phyloP scores from a whole-genome alignment of 176 grass and related monocot species.

The Echinochloa phyllopogon region DNA sequence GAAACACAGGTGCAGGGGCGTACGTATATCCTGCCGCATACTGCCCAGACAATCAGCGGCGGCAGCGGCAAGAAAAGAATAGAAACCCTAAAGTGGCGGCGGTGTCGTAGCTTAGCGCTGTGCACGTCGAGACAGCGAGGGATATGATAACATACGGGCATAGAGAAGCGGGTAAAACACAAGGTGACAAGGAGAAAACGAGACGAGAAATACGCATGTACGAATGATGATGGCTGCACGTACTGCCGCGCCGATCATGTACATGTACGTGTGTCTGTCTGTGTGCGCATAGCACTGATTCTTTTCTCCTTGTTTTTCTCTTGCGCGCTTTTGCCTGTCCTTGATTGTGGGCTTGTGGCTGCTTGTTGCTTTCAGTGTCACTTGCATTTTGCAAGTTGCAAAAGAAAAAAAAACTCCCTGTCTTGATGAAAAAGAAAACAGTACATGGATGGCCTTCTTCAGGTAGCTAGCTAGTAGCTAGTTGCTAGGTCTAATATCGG shows the following conservation, averaged over 20 bases:
- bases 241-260: background rate
- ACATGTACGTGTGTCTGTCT: background rate
- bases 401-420: background rate
- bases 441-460: background rate
- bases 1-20: background rate
- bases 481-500: background rate
- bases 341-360: background rate
- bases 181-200: conserved; percentile 43
- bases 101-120: conserved; percentile 15
- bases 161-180: conserved; percentile 37
- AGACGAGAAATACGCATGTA: conserved; percentile 13
- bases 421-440: background rate
- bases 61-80: conserved; percentile 54
- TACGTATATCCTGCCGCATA: background rate
- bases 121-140: conserved; percentile 15
- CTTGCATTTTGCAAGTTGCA: background rate
- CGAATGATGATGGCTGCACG: conserved; percentile 28
- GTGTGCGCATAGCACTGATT: background rate
- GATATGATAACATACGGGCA: background rate
- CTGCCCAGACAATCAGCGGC: conserved; percentile 20
- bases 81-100: conserved; percentile 58
- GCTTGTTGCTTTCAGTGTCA: conserved; percentile 19
- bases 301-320: background rate
- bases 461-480: background rate
- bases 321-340: background rate